Evolutionary conservation across 2,329 filamentous ascomycete genomes (phyloP).

Genomic region (Myriosclerotinia curreyana): DNA sequence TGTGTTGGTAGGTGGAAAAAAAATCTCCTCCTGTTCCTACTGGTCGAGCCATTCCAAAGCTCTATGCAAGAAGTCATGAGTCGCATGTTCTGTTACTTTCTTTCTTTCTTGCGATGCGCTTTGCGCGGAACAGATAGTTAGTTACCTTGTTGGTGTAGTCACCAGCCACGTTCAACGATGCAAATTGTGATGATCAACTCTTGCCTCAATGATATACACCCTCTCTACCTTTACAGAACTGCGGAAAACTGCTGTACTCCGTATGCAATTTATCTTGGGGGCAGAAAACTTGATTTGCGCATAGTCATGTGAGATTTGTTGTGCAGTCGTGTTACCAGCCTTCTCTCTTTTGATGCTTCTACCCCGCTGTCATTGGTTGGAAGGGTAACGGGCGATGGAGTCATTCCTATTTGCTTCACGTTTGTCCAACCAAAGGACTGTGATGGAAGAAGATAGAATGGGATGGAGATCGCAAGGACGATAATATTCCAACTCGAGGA

Average conservation of each 20-base stretch:
- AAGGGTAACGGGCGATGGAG: conserved; percentile 4
- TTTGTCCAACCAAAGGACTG: background rate
- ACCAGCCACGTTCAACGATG: conserved; percentile 17
- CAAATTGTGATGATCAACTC: conserved; percentile 5
- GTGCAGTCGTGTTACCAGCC: conserved; percentile 19
- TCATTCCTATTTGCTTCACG: background rate
- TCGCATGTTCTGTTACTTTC: conserved; percentile 1
- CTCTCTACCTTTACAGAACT: conserved; percentile 7
- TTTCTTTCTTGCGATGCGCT: conserved; percentile 6
- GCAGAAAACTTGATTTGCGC: conserved; percentile 15
- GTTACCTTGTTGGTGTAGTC: conserved; percentile 17
- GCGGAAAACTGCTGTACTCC: conserved; percentile 1
- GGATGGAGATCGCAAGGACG: conserved; percentile 11
- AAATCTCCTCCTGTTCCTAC: background rate
- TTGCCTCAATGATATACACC: conserved; percentile 5
- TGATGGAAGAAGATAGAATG: background rate
- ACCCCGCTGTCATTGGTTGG: conserved; percentile 18
- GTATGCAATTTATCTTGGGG: conserved; percentile 9
- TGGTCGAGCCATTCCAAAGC: conserved; percentile 8
- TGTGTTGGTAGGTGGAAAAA: conserved; percentile 58
- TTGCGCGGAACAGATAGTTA: conserved; percentile 6
- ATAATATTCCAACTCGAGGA: background rate
- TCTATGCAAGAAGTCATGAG: conserved; percentile 20
- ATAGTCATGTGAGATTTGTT: conserved; percentile 20
- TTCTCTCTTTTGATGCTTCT: conserved; percentile 12